Evolutionary conservation across 331 rosid genomes (phyloP).

Genomic region (Quercus phellos): DNA sequence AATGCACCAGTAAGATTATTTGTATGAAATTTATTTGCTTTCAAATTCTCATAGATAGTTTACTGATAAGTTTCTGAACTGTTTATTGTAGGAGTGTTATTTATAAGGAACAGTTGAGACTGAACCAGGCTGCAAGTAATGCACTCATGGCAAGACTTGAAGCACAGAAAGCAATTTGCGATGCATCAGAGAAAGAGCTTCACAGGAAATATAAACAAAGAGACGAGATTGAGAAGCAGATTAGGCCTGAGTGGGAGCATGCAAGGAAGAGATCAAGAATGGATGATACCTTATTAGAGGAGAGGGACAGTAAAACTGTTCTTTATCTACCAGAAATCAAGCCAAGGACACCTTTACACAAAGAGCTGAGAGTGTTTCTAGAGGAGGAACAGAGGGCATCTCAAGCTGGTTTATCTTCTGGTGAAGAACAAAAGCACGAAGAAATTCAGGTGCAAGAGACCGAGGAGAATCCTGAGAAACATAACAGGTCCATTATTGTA

Average conservation of each 20-base stretch:
- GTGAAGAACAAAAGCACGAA: constrained; percentile 37
- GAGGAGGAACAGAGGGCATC: constrained; percentile 84
- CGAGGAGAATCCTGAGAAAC: constrained; percentile 38
- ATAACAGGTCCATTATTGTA: constrained; percentile 24
- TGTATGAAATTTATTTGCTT: background rate
- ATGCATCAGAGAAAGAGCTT: constrained; percentile 78
- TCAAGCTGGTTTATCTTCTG: constrained; percentile 43
- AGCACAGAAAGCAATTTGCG: constrained; percentile 77
- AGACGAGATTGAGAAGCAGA: constrained; percentile 77
- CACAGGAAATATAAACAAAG: constrained; percentile 62
- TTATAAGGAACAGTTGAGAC: constrained; percentile 90
- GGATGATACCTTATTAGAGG: constrained; percentile 49
- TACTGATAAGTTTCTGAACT: background rate
- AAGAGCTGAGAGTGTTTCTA: constrained; percentile 76
- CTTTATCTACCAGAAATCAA: constrained; percentile 50
- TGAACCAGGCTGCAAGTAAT: constrained; percentile 83
- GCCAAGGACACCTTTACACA: constrained; percentile 61
- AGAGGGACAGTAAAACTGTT: constrained; percentile 37
- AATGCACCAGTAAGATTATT: constrained; percentile 86
- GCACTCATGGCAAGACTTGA: constrained; percentile 96
- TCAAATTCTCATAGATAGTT: background rate
- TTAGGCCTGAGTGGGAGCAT: constrained; percentile 72
- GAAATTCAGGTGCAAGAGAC: constrained; percentile 25
- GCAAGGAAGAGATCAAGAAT: constrained; percentile 85
- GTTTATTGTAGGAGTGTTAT: constrained; percentile 66